phyloP scores from a whole-genome alignment of 2,329 filamentous ascomycete species.

The Microsporum audouinii region DNA sequence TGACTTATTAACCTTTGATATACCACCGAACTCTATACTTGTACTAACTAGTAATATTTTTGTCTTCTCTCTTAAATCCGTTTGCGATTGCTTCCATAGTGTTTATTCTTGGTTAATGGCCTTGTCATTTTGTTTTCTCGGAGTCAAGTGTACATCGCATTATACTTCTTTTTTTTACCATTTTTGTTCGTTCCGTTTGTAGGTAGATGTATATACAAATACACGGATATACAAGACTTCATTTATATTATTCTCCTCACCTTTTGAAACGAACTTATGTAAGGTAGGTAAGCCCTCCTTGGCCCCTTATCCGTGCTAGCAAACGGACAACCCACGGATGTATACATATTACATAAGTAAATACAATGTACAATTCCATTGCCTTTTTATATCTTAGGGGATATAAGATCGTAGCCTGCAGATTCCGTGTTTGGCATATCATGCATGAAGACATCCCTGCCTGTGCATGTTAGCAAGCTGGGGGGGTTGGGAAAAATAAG shows the following conservation, averaged over 20 bases:
- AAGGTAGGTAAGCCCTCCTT: neutral
- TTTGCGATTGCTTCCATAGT: constrained; percentile 9
- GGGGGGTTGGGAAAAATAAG: neutral
- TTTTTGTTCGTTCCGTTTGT: neutral
- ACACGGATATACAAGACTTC: neutral
- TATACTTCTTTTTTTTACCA: constrained; percentile 17
- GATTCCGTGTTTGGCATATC: neutral
- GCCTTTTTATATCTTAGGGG: neutral
- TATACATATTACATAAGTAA: too few species aligned
- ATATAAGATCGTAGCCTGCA: neutral
- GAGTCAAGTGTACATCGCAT: constrained; percentile 9
- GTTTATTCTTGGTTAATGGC: constrained; percentile 18
- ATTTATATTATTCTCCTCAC: neutral
- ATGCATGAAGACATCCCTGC: neutral
- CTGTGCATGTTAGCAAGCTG: neutral
- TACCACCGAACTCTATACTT: neutral
- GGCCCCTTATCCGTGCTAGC: neutral
- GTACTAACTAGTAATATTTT: constrained; percentile 1
- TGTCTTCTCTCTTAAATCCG: neutral
- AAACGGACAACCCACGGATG: too few species aligned
- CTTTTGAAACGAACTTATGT: neutral
- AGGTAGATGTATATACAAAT: neutral
- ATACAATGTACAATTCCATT: neutral
- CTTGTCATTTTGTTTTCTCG: neutral
- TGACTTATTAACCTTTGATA: constrained; percentile 38